phyloP scores from a whole-genome alignment of 805 yeast species.

The Dipodascus albidus region DNA sequence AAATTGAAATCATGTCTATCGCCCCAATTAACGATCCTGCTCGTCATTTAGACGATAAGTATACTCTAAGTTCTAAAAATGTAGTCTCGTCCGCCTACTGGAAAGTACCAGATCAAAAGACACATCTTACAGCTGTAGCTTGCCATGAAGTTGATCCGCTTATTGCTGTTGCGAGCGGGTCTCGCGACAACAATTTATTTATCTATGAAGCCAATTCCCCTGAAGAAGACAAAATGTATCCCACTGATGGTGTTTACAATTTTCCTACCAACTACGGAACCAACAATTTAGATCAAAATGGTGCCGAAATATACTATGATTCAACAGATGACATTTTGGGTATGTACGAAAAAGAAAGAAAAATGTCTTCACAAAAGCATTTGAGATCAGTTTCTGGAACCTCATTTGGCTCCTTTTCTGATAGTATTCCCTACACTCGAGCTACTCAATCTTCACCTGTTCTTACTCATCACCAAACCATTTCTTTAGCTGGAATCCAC shows the following conservation, averaged over 20 bases:
- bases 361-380: neutral
- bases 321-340: neutral
- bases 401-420: neutral
- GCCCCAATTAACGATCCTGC: neutral
- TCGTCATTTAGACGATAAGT: neutral
- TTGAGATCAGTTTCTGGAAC: conserved; percentile 1
- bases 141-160: conserved; percentile 28
- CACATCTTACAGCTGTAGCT: conserved; percentile 26
- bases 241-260: neutral
- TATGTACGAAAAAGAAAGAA: neutral
- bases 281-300: neutral
- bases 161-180: conserved; percentile 47
- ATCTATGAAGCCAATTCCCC: conserved; percentile 37
- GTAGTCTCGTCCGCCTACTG: conserved; percentile 17
- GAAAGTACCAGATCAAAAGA: conserved; percentile 27
- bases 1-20: neutral
- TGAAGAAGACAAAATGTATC: neutral
- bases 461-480: conserved; percentile 41
- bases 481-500: conserved; percentile 41
- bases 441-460: neutral
- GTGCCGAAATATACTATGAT: neutral
- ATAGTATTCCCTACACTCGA: neutral
- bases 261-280: neutral
- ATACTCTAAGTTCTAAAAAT: neutral
- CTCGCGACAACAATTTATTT: conserved; percentile 34